phyloP scores from a whole-genome alignment of 805 yeast species.

The Pichia sporocuriosa region DNA sequence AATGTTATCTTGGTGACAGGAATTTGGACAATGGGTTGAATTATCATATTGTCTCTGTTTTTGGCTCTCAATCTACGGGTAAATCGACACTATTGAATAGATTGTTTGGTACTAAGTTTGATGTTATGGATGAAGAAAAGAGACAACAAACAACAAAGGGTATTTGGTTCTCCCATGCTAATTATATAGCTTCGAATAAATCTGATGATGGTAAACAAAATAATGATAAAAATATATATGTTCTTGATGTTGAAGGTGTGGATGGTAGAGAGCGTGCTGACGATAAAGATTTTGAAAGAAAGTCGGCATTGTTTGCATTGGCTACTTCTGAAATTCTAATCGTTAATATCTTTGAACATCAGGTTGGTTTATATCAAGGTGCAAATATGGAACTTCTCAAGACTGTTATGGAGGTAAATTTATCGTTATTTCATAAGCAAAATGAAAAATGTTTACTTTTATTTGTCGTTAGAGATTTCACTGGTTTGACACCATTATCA shows the following conservation, averaged over 20 bases:
- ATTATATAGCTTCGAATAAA: slow-evolving; percentile 26
- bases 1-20: slow-evolving; percentile 17
- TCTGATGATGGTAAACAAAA: slow-evolving; percentile 7
- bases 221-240: slow-evolving; percentile 43
- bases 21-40: slow-evolving; percentile 48
- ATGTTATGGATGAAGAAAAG: slow-evolving; percentile 82
- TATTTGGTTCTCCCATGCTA: slow-evolving; percentile 64
- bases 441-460: slow-evolving; percentile 54
- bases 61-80: slow-evolving; percentile 96
- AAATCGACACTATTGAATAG: slow-evolving; percentile 87
- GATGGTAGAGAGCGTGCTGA: slow-evolving; percentile 98
- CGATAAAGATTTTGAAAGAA: slow-evolving; percentile 96
- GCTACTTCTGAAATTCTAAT: slow-evolving; percentile 87
- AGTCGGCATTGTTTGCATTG: slow-evolving; percentile 90
- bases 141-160: slow-evolving; percentile 92
- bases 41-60: slow-evolving; percentile 89
- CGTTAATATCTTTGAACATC: slow-evolving; percentile 94
- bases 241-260: slow-evolving; percentile 97
- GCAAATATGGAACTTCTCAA: slow-evolving; percentile 93
- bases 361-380: slow-evolving; percentile 94
- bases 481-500: slow-evolving; percentile 77
- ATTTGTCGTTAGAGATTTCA: slow-evolving; percentile 88
- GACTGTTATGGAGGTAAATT: slow-evolving; percentile 93
- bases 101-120: slow-evolving; percentile 80
- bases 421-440: slow-evolving; percentile 70